Evolutionary conservation across 352 stramenopile species (phyloP), one percentile per base, ranked within the genome.

Genomic region (Thalassiosira livingstoniorum): DNA sequence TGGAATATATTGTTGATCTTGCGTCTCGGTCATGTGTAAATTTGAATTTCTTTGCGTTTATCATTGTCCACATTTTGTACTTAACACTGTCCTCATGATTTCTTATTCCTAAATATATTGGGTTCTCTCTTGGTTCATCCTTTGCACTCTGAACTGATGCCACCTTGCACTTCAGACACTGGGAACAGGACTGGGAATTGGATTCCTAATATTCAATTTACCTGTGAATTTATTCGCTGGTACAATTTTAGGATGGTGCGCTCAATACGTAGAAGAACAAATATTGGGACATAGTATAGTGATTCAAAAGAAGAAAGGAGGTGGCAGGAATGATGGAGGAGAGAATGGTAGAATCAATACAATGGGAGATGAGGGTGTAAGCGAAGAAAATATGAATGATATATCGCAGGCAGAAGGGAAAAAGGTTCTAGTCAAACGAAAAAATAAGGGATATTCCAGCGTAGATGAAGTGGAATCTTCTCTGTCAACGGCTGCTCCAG

Each of bases 151-250:
- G n/a, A n/a, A n/a, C n/a, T n/a, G n/a, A n/a, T n/a, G n/a, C n/a
- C n/a, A n/a, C n/a, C n/a, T n/a, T n/a, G n/a, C n/a, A n/a, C n/a
- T n/a, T 1, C 47, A 76, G 37, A 68, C 78, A 4, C 80, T 93
- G 57, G 85, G 87, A n/a, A 47, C 23, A 29, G 54, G 18, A 4
- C 78, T 82, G 35, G 89, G 89, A 15, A 54, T 92, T 39, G 57
- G 39, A 4, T 93, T 93, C 68, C 73, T 93, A 5, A 60, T 93
- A 39, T 53, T 91, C 0, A 85, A 90, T 67, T 53, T 91, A 34
- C 85, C 85, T 0, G 87, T 93, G 23, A 92, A 92, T 80, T 84
- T 83, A n/a, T 91, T 88, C 68, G 86, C 88, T 15, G 88, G 86
- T 2, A 85, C 67, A 0, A 89, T 93, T 35, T 71, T 93, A 23